These are phyloP conservation scores for Osmanthus fragrans DNA, from an alignment of 257 asterid genomes.

Conservation along the genomic window DNA sequence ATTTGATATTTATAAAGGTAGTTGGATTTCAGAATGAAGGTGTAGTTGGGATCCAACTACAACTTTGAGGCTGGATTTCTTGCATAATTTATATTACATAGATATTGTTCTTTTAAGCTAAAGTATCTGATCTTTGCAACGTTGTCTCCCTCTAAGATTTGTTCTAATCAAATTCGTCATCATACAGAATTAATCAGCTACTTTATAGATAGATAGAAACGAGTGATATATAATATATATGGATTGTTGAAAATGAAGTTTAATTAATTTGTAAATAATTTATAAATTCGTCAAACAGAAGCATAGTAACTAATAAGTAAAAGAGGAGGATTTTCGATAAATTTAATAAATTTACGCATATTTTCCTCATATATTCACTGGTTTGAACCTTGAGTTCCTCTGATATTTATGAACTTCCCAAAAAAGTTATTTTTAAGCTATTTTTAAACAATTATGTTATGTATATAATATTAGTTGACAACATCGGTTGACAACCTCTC, in stretches of 20 bases:
- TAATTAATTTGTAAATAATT: not conserved
- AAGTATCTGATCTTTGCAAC: constrained; percentile 35
- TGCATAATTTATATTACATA: not conserved
- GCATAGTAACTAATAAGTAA: no score
- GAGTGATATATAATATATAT: no score
- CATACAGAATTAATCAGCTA: not conserved
- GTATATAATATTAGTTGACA: no score
- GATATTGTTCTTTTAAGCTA: constrained; percentile 11
- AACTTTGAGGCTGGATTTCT: constrained; percentile 24
- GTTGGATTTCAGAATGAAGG: constrained; percentile 48
- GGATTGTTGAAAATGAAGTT: not conserved
- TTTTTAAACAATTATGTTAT: no score
- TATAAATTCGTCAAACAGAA: no score
- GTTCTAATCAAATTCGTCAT: constrained; percentile 12
- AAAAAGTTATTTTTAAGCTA: not conserved
- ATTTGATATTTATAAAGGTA: constrained; percentile 8
- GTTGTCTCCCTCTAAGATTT: constrained; percentile 35
- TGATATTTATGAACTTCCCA: no score
- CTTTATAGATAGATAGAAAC: no score
- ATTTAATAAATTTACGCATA: no score
- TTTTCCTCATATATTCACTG: no score
- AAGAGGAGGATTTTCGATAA: no score
- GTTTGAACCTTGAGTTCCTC: no score
- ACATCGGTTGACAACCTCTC: no score
- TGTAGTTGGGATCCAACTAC: constrained; percentile 22